Evolutionary conservation across 208 protist species (phyloP), one percentile per base, ranked within the genome.

Genomic region (Wallacemonas sp.): DNA sequence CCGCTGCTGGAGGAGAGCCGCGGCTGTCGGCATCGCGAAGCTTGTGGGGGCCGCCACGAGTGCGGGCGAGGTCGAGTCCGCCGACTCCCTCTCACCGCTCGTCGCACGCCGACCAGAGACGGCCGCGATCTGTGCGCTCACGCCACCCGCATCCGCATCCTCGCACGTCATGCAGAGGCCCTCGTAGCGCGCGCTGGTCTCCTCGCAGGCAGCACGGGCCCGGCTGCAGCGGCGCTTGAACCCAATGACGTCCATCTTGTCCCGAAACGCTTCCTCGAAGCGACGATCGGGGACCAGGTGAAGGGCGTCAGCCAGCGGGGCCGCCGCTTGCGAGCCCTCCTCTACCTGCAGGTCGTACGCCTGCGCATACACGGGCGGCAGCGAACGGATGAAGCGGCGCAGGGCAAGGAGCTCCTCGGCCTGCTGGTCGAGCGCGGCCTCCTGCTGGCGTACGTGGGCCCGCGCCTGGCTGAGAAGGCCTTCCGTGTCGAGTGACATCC

Each of bases 231-330:
- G 64, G 17, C 76, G 76, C 44, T 61, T 55, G 44, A 61, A 88
- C 14, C 44, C 38, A 29, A 93, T 88, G 39, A 66, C 61, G 26
- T 54, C 57, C 79, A 93, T 89, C 70, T 93, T 93, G 61, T 93
- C 87, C 33, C 49, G 27, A 52, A 94, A 94, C 12, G 87, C 82
- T 52, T 87, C 81, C 61, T 90, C 74, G 39, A 91, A 91, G 32
- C 81, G 78, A 24, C 87, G 82, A 66, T 91, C 87, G 9, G 84
- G 84, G 2, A 85, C 80, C 5, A 94, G 65, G 0, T 48, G n/a
- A 1, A 67, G 70, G 6, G 70, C 38, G 14, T 27, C 33, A 4
- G n/a, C 19, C 5, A 68, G 27, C 19, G 43, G 39, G 3, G 30
- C 46, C 56, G 54, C 56, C 30, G 0, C 26, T 9, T 12, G 19